Conservation (phyloP, 495 filamentous ascomycete genomes). For the Penicillium taxi region DNA sequence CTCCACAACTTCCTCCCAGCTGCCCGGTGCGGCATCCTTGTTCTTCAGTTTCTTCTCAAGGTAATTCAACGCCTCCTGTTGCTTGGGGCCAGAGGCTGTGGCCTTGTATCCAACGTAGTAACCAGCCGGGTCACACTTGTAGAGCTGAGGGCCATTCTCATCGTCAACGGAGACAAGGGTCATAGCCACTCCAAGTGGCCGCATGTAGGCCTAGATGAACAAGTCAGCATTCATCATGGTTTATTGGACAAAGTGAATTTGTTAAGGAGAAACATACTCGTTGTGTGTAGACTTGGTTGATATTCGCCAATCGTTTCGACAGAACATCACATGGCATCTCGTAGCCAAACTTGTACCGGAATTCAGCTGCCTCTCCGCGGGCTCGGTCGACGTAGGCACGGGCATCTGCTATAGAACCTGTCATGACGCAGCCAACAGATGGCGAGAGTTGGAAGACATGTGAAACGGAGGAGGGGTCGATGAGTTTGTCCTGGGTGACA, state of each 20-base stretch:
- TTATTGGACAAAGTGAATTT: neutral
- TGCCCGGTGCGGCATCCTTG: constrained; percentile 88
- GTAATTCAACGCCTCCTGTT: constrained; percentile 95
- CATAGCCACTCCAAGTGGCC: constrained; percentile 87
- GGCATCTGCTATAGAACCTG: constrained; percentile 95
- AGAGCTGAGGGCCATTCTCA: constrained; percentile 90
- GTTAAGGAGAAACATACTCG: constrained; percentile 49
- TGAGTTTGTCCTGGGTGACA: constrained; percentile 78
- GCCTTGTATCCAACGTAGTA: constrained; percentile 99
- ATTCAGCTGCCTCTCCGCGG: constrained; percentile 91
- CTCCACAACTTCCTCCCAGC: constrained; percentile 97
- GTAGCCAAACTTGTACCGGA: constrained; percentile 97
- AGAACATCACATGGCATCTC: constrained; percentile 98
- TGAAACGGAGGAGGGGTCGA: constrained; percentile 93
- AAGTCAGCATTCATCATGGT: neutral
- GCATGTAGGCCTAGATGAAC: constrained; percentile 82
- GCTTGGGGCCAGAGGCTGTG: constrained; percentile 91
- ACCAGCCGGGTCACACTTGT: constrained; percentile 96
- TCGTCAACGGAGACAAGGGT: constrained; percentile 90
- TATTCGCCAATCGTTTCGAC: constrained; percentile 94
- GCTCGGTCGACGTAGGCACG: constrained; percentile 85
- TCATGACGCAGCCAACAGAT: constrained; percentile 96
- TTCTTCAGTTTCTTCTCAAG: constrained; percentile 99
- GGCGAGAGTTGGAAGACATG: constrained; percentile 96
- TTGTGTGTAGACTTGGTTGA: constrained; percentile 98